These are phyloP conservation scores for Angomonas deanei DNA, from an alignment of 208 protist species.

Conservation along the genomic window DNA sequence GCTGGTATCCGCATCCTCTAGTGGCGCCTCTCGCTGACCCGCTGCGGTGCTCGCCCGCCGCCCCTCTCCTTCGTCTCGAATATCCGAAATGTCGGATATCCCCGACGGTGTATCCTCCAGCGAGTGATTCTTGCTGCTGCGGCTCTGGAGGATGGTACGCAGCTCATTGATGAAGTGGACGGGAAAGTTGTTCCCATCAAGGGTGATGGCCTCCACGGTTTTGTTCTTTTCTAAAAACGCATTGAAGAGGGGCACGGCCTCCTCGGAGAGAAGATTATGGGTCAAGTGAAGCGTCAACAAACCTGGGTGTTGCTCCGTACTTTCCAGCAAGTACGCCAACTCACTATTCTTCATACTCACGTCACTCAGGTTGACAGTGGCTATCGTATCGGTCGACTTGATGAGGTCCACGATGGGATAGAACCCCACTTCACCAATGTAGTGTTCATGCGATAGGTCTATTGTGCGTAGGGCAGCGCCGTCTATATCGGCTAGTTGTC, in stretches of 20 bases:
- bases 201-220: slow-evolving; percentile 31
- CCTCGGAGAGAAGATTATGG: slow-evolving; percentile 62
- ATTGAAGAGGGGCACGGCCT: slow-evolving; percentile 48
- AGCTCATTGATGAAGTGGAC: slow-evolving; percentile 18
- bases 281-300: slow-evolving; percentile 42
- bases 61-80: background rate
- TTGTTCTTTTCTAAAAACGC: slow-evolving; percentile 56
- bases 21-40: background rate
- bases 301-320: slow-evolving; percentile 66
- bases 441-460: background rate
- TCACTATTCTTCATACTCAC: slow-evolving; percentile 65
- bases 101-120: background rate
- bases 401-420: slow-evolving; percentile 78
- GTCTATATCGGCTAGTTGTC: background rate
- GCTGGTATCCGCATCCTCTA: slow-evolving; percentile 7
- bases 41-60: background rate
- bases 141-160: background rate
- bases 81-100: background rate
- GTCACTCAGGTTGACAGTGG: slow-evolving; percentile 64
- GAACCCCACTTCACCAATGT: slow-evolving; percentile 58
- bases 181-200: slow-evolving; percentile 54
- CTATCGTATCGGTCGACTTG: slow-evolving; percentile 71
- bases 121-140: background rate
- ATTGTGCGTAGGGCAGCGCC: background rate
- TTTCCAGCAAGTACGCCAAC: slow-evolving; percentile 76